Evolutionary conservation across 208 protist species (phyloP).

Genomic region (Trypanosoma lewisi): DNA sequence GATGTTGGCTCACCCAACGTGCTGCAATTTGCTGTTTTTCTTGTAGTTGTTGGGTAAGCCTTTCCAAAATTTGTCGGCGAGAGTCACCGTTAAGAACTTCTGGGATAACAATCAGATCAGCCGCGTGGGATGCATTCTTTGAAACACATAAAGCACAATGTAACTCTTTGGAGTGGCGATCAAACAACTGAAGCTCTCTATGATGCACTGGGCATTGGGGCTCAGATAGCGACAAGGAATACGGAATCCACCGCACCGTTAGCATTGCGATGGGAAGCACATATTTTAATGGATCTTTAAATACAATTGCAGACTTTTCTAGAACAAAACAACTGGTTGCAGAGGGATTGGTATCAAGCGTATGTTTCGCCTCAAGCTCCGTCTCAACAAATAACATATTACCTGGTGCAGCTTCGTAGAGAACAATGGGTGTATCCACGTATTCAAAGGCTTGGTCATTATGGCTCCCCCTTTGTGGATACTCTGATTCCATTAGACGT

Average conservation of each 20-base stretch:
- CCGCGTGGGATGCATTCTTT: slow-evolving; percentile 27
- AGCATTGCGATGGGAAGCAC: slow-evolving; percentile 70
- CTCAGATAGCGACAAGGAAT: slow-evolving; percentile 52
- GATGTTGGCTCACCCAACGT: slow-evolving; percentile 74
- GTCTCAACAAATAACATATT: slow-evolving; percentile 87
- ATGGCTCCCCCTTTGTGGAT: slow-evolving; percentile 7
- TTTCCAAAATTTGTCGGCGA: slow-evolving; percentile 54
- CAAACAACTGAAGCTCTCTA: slow-evolving; percentile 78
- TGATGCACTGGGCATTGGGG: slow-evolving; percentile 79
- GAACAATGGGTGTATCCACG: slow-evolving; percentile 59
- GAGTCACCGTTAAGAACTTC: slow-evolving; percentile 77
- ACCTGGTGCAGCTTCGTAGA: slow-evolving; percentile 80
- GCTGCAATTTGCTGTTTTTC: slow-evolving; percentile 45
- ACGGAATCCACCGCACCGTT: slow-evolving; percentile 74
- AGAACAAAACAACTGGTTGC: slow-evolving; percentile 80
- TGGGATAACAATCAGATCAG: slow-evolving; percentile 61
- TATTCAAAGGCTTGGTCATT: slow-evolving; percentile 24
- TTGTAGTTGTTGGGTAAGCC: slow-evolving; percentile 55
- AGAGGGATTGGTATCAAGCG: slow-evolving; percentile 39
- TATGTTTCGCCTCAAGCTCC: slow-evolving; percentile 55
- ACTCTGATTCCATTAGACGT: slow-evolving; percentile 53
- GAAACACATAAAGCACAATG: slow-evolving; percentile 76
- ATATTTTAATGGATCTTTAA: slow-evolving; percentile 58
- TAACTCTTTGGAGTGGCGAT: slow-evolving; percentile 71
- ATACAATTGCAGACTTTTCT: slow-evolving; percentile 65